Conservation (phyloP, 352 stramenopile species). For the Halophytophthora polymorphica region DNA sequence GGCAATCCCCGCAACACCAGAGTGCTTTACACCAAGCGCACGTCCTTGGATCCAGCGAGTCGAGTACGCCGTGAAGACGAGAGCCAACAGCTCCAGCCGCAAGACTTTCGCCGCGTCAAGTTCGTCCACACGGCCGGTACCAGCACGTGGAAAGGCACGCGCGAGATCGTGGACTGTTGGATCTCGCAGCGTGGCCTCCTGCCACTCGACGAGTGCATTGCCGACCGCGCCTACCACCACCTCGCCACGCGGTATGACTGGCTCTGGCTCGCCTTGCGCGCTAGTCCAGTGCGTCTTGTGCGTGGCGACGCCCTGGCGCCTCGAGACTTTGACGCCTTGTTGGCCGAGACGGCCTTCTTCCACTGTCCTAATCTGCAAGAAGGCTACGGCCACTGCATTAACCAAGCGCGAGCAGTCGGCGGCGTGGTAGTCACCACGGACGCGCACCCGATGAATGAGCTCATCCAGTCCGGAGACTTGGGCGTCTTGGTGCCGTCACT, state of each 20-base stretch:
- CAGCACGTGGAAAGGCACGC: slow-evolving; percentile 52
- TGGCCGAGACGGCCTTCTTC: slow-evolving; percentile 45
- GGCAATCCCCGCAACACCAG: slow-evolving; percentile 28
- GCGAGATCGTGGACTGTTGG: slow-evolving; percentile 54
- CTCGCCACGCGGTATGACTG: slow-evolving; percentile 9
- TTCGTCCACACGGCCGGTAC: slow-evolving; percentile 52
- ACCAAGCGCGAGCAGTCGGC: slow-evolving; percentile 45
- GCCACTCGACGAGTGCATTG: slow-evolving; percentile 28
- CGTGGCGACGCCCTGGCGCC: slow-evolving; percentile 11
- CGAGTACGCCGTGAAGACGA: slow-evolving; percentile 11
- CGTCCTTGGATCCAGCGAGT: slow-evolving; percentile 29
- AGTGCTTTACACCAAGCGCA: slow-evolving; percentile 47
- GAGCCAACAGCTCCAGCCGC: slow-evolving; percentile 14
- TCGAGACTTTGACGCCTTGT: slow-evolving; percentile 31
- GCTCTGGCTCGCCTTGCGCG: neutral
- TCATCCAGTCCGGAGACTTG: slow-evolving; percentile 21
- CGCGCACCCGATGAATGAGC: slow-evolving; percentile 63
- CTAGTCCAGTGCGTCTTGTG: no score
- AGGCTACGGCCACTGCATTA: slow-evolving; percentile 68
- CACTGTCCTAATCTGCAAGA: slow-evolving; percentile 52
- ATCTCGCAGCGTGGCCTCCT: slow-evolving; percentile 40
- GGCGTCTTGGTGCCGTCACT: slow-evolving; percentile 11
- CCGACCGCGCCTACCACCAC: slow-evolving; percentile 12
- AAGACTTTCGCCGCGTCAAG: slow-evolving; percentile 34
- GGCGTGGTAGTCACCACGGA: slow-evolving; percentile 51